Evolutionary conservation across 2,329 filamentous ascomycete genomes (phyloP).

Genomic region (Xylaria sp.): DNA sequence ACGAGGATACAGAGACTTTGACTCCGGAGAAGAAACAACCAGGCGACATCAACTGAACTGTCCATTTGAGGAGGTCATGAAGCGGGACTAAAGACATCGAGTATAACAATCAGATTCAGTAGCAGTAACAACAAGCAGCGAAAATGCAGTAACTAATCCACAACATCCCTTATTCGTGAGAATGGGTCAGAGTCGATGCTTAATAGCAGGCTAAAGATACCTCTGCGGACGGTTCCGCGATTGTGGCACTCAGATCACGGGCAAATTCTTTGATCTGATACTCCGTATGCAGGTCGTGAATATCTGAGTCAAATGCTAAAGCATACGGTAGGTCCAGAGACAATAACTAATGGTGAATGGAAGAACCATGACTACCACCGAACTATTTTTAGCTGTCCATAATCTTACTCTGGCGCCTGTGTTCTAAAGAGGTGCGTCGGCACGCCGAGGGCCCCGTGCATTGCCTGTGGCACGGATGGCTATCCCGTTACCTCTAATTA

Average conservation of each 20-base stretch:
- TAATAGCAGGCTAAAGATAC: too few relatives aligned
- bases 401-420: too few relatives aligned
- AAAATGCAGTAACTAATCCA: background rate
- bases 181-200: too few relatives aligned
- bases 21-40: background rate
- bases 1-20: background rate
- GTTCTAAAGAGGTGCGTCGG: background rate
- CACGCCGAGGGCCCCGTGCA: slow-evolving; percentile 1
- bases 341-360: too few relatives aligned
- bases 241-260: too few relatives aligned
- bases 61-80: background rate
- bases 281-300: background rate
- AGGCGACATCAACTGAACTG: background rate
- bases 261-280: too few relatives aligned
- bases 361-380: too few relatives aligned
- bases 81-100: too few relatives aligned
- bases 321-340: background rate
- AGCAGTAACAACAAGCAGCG: background rate
- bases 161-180: background rate
- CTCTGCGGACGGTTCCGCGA: too few relatives aligned
- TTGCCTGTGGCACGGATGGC: background rate
- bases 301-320: background rate
- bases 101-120: background rate
- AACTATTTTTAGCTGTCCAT: too few relatives aligned
- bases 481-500: slow-evolving; percentile 3